These are phyloP conservation scores for Aspergillus sojae DNA, from an alignment of 2,329 filamentous ascomycete genomes.

Conservation along the genomic window DNA sequence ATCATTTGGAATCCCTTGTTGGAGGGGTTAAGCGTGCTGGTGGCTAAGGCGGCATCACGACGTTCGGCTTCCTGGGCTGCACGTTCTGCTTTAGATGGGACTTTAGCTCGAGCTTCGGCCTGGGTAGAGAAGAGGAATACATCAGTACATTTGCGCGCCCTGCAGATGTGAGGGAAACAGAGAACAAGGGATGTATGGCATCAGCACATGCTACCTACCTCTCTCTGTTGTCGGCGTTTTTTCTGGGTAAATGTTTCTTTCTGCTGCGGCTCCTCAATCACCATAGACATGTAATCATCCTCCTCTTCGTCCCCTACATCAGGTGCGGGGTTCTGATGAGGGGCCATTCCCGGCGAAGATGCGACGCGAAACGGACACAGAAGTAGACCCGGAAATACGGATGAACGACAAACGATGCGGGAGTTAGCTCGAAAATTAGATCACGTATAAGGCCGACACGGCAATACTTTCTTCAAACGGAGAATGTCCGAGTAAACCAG, in stretches of 20 bases:
- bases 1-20: slow-evolving; percentile 96
- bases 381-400: neutral
- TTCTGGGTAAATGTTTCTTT: slow-evolving; percentile 67
- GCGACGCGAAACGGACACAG: neutral
- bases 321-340: slow-evolving; percentile 15
- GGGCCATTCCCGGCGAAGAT: slow-evolving; percentile 9
- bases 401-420: neutral
- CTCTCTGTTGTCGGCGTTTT: slow-evolving; percentile 56
- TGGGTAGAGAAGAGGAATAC: slow-evolving; percentile 35
- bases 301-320: slow-evolving; percentile 65
- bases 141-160: slow-evolving; percentile 54
- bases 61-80: slow-evolving; percentile 72
- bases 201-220: slow-evolving; percentile 34
- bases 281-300: slow-evolving; percentile 98
- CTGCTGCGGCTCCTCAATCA: slow-evolving; percentile 68
- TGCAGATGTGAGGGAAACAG: slow-evolving; percentile 40
- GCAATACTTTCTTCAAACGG: neutral
- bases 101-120: slow-evolving; percentile 67
- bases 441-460: neutral
- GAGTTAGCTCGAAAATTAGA: neutral
- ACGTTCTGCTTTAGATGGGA: slow-evolving; percentile 78
- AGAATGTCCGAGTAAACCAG: neutral
- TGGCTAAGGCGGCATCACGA: slow-evolving; percentile 75
- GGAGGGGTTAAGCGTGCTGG: slow-evolving; percentile 69
- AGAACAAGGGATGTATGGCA: slow-evolving; percentile 8